Conservation (phyloP, 176 grass and related monocot genomes). For the Musa itinerans region DNA sequence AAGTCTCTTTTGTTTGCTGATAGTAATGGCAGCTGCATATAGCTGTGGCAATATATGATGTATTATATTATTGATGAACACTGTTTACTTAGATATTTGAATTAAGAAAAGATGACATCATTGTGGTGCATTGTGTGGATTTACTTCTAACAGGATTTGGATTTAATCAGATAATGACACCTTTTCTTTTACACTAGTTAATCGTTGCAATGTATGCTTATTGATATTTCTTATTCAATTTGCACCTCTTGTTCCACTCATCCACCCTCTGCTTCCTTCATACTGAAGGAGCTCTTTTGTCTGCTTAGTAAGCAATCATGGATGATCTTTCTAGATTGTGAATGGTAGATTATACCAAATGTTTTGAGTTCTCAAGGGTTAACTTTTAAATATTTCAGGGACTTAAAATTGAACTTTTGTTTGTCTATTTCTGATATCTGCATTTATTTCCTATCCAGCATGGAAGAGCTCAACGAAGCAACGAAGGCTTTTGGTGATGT, state of each 20-base stretch:
- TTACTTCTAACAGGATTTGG: too few species aligned
- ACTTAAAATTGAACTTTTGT: neutral
- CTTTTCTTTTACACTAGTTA: too few species aligned
- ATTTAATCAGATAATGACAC: too few species aligned
- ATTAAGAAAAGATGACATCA: too few species aligned
- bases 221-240: neutral
- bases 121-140: too few species aligned
- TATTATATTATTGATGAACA: neutral
- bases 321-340: neutral
- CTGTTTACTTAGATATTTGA: neutral
- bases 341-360: neutral
- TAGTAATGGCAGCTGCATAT: too few species aligned
- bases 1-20: too few species aligned
- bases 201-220: too few species aligned
- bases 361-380: neutral
- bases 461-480: constrained; percentile 69
- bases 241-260: neutral
- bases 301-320: too few species aligned
- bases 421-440: constrained; percentile 5
- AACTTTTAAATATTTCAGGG: neutral
- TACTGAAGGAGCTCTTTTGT: too few species aligned
- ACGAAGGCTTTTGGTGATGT: constrained; percentile 72
- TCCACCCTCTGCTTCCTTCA: too few species aligned
- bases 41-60: too few species aligned
- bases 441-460: constrained; percentile 37